Base-by-base conservation (phyloP, 768 basidiomycete species). In the Lactifluus hygrophoroides region DNA sequence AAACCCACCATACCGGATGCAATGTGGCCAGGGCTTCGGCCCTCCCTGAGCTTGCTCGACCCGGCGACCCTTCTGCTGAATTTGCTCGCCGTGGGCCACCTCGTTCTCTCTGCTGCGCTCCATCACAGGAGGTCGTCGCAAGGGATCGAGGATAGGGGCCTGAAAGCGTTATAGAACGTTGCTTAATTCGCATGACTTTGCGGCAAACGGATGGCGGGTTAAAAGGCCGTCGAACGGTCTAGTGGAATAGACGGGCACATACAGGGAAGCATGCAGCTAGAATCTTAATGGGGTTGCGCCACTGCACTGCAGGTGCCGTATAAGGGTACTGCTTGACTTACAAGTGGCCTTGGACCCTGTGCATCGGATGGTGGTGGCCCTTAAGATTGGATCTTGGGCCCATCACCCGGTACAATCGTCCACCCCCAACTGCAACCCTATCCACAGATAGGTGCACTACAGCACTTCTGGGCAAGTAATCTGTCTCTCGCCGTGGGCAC, bases 71-170 rank as follows among this genome's bases (percentile, higher is more conserved):
- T 62, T 51, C 30, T 40, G 61, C 38, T 25, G 58, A 52, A 60
- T 62, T 62, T 62, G 58, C 57, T 53, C 61, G 61, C 61, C 61
- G 61, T 42, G 35, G 52, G 57, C 58, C 58, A 19, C 48, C 49
- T 48, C 35, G 37, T 21, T 28, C 32, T 27, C 46, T 54, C 58
- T 60, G 57, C 52, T 53, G 16, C 34, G 16, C 61, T 51, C 53
- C 42, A 27, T 8, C 34, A 17, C 48, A 46, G 28, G 58, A 49
- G 21, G 49, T 16, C 59, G 42, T 19, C 8, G 53, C 61, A 51
- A 35, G 37, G 37, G 48, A 11, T 28, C 25, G 48, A 43, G 49
- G 61, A 43, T 23, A 38, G 61, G 61, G 61, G 58, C 48, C 52
- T 28, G 34, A 32, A 62, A 62, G 61, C 61, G 61, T 62, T 54